Evolutionary conservation across 495 filamentous ascomycete genomes (phyloP).

Genomic region (Xylaria longipes): DNA sequence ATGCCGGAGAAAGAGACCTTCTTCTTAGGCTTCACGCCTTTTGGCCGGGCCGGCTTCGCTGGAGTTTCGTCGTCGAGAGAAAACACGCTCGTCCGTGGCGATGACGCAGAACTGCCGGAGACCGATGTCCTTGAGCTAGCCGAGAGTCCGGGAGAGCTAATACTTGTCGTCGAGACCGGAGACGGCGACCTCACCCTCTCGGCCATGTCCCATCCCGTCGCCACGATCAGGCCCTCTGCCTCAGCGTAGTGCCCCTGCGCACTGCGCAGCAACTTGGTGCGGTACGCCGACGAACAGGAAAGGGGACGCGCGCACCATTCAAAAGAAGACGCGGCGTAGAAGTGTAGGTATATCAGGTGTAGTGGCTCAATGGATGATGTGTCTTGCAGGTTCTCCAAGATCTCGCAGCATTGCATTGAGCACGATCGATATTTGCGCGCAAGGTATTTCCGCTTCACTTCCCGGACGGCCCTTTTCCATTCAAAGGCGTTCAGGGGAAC

Average conservation of each 20-base stretch:
- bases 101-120: constrained; percentile 48
- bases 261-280: constrained; percentile 54
- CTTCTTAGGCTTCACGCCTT: constrained; percentile 47
- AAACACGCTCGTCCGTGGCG: constrained; percentile 51
- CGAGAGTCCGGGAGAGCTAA: constrained; percentile 53
- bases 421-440: constrained; percentile 54
- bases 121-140: constrained; percentile 51
- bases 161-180: constrained; percentile 46
- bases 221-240: constrained; percentile 49
- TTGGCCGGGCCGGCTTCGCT: constrained; percentile 26
- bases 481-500: constrained; percentile 34
- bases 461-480: constrained; percentile 51
- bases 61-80: constrained; percentile 45
- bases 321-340: constrained; percentile 59
- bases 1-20: constrained; percentile 60
- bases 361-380: constrained; percentile 50
- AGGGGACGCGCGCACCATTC: constrained; percentile 59
- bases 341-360: constrained; percentile 60
- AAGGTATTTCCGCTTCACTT: constrained; percentile 55
- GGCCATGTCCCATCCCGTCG: constrained; percentile 44
- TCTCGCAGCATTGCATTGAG: constrained; percentile 52
- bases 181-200: constrained; percentile 43
- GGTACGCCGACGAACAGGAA: constrained; percentile 47
- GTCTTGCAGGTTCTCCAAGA: constrained; percentile 53
- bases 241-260: constrained; percentile 55